Conservation (phyloP, 2,329 filamentous ascomycete species). For the Lanzia echinophila region DNA sequence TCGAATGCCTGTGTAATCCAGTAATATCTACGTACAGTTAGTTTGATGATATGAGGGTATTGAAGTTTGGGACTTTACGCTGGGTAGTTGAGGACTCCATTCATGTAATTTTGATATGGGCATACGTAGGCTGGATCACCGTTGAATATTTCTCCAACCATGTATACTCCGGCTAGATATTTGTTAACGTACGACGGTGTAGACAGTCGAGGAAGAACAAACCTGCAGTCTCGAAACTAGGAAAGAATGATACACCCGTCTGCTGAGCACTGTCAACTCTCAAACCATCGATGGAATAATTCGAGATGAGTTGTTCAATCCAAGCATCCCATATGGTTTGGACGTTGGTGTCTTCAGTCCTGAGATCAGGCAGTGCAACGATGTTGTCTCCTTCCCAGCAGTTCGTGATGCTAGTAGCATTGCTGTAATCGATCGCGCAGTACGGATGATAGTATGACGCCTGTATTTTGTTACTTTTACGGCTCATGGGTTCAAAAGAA, state of each 20-base stretch:
- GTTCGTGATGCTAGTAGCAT: conserved; percentile 25
- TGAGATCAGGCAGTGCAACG: conserved; percentile 27
- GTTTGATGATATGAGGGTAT: not conserved
- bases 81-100: conserved; percentile 56
- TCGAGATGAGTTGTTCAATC: conserved; percentile 23
- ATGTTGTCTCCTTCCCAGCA: conserved; percentile 28
- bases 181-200: conserved; percentile 22
- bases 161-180: conserved; percentile 47
- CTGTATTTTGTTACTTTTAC: not conserved
- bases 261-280: conserved; percentile 44
- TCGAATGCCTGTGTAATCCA: conserved; percentile 26
- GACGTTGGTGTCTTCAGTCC: conserved; percentile 25
- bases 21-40: conserved; percentile 25
- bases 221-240: conserved; percentile 41
- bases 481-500: conserved; percentile 7
- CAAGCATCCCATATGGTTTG: conserved; percentile 21
- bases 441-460: conserved; percentile 30
- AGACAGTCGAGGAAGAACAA: not conserved
- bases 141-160: conserved; percentile 53
- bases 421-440: conserved; percentile 32
- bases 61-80: conserved; percentile 13
- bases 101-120: conserved; percentile 47
- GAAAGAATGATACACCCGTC: conserved; percentile 46
- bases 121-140: conserved; percentile 47
- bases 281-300: conserved; percentile 41